Evolutionary conservation across 1,284 basidiomycete genomes (phyloP), one percentile per base, ranked within the genome.

Genomic region (Marasmius fiardii): DNA sequence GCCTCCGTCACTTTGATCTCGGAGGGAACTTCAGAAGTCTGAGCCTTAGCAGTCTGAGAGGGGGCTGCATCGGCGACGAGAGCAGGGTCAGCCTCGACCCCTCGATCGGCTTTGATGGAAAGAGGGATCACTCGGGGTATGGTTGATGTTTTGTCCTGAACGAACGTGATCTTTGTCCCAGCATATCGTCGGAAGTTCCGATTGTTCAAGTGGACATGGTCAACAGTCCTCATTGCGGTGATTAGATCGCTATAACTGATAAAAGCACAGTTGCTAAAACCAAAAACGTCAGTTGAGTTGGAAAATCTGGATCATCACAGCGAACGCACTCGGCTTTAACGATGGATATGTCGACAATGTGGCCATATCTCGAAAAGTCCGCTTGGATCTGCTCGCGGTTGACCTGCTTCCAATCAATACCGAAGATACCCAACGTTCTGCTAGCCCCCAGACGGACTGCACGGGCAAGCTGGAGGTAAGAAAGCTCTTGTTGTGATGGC

Each of bases 111-210:
- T 4, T 4, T 4, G 28, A 31, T 31, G 28, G 5, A 4, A 31
- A 31, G 5, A 10, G 28, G 28, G 5, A 31, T 31, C 10, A 31
- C 10, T 31, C 28, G 28, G 4, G 28, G 28, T 4, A 31, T 31
- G 28, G 10, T 10, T 4, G 28, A 31, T 31, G 4, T 4, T 4
- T 31, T 10, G 4, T 31, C 28, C n/a, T 41, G 39, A 7, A 26
- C 47, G 16, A 49, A 49, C 7, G 45, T 28, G 18, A 49, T 33
- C 12, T 28, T 31, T 1, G 47, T n/a, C 28, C 47, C 47, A 49
- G 47, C 24, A 49, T 49, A 49, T n/a, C 47, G 47, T 18, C 47
- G 24, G 16, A 49, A 49, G 16, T 49, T 31, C 4, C 47, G 47
- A 31, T 49, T 49, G 7, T 31, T 33, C 11, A 28, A 11, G 26